Base-by-base conservation (phyloP, 2,329 filamentous ascomycete genomes). In the Daldinia eschscholtzii region DNA sequence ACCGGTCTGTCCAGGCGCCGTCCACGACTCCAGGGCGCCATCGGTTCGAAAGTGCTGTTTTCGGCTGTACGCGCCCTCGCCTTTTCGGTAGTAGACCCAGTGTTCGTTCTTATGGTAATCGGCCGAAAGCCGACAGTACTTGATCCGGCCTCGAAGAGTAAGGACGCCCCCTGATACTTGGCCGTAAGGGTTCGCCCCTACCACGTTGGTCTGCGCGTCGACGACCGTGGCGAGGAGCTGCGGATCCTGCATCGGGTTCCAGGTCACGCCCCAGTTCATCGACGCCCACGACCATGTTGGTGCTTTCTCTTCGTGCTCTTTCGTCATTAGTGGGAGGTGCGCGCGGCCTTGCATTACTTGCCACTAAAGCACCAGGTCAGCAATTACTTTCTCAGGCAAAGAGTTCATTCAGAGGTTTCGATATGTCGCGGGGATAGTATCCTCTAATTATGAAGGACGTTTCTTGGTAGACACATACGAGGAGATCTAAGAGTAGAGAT, bases 321-420 rank as follows among this genome's bases (percentile, higher is more conserved):
- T 65, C 10, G 64, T 67, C 52, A 67, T 67, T 37, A 67, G 56
- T 33, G 58, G 59, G n/a, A 28, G 26, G 20, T 67, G 64, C 3
- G 67, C 61, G 15, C 70, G 53, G n/a, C 62, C 61, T 10, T 50
- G 70, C 61, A 72, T 72, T 18, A 65, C 55, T n/a, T 71, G 64
- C 64, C 67, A 68, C 46, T 50, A 13, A 13, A 1, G 33, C 15
- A 18, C 15, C 10, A 6, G 13, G 46, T 52, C 12, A 52, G 46
- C 5, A 13, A n/a, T 15, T 28, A 1, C 12, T 6, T 12, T 3
- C 3, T 26, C 26, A 1, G 6, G 23, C 13, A 26, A 23, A 5
- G 1, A 46, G 13, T 20, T 46, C 4, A 12, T n/a, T 26, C 23
- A 6, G 42, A n/a, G n/a, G n/a, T n/a, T n/a, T n/a, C n/a, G n/a